phyloP scores from a whole-genome alignment of 2,329 filamentous ascomycete species.

The Metarhizium brunneum region DNA sequence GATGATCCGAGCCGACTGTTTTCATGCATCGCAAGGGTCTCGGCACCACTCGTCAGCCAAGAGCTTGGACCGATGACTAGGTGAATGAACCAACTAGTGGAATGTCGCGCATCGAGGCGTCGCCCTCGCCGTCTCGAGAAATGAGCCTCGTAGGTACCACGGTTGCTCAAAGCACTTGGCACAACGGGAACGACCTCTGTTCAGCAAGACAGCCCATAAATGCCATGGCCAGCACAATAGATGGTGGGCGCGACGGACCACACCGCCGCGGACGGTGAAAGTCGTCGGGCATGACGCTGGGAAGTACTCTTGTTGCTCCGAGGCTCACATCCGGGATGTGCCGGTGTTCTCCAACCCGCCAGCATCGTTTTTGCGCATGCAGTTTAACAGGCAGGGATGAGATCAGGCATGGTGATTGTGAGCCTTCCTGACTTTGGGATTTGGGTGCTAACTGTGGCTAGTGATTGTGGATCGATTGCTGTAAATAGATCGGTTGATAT shows the following conservation, averaged over 20 bases:
- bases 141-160: background rate
- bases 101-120: too few relatives aligned
- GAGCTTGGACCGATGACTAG: too few relatives aligned
- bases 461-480: too few relatives aligned
- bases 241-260: background rate
- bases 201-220: too few relatives aligned
- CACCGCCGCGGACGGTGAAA: background rate
- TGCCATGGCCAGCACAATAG: too few relatives aligned
- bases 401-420: background rate
- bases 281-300: background rate
- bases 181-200: too few relatives aligned
- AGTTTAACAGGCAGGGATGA: background rate
- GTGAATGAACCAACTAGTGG: background rate
- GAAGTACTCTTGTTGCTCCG: background rate
- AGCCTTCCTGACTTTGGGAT: too few relatives aligned
- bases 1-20: background rate
- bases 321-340: background rate
- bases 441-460: background rate
- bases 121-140: background rate
- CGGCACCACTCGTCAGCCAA: too few relatives aligned
- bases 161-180: too few relatives aligned
- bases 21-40: background rate
- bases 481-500: background rate
- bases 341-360: too few relatives aligned
- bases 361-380: background rate